Evolutionary conservation across 2,329 filamentous ascomycete genomes (phyloP).

Genomic region (Colletotrichum kahawae): DNA sequence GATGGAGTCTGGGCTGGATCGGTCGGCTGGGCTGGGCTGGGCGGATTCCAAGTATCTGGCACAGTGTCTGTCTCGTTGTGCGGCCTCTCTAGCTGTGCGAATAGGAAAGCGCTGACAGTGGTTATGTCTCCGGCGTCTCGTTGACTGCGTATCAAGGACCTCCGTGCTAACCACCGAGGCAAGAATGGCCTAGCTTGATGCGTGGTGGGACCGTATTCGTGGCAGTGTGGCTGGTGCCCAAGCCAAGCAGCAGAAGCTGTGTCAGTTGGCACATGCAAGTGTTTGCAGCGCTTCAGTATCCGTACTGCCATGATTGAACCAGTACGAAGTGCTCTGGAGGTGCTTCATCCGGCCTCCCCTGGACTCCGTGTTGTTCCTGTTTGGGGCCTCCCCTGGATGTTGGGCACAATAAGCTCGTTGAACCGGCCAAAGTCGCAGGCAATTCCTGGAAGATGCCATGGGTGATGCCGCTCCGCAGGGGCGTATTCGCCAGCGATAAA

Average conservation of each 20-base stretch:
- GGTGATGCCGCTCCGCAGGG: background rate
- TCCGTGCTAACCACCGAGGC: background rate
- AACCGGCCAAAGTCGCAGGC: background rate
- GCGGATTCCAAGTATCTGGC: conserved; percentile 8
- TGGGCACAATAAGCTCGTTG: background rate
- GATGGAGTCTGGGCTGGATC: background rate
- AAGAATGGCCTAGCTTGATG: background rate
- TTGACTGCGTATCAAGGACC: background rate
- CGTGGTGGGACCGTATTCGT: background rate
- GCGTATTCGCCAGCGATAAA: background rate
- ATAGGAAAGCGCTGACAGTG: background rate
- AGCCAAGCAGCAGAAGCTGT: background rate
- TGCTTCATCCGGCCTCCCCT: background rate
- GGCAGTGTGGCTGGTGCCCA: conserved; percentile 13
- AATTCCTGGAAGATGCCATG: background rate
- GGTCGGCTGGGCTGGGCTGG: background rate
- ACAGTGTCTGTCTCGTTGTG: background rate
- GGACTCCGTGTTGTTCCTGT: background rate
- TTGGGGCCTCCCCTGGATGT: background rate
- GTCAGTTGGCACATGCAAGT: background rate
- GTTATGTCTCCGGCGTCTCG: background rate
- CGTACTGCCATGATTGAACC: background rate
- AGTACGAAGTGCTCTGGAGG: background rate
- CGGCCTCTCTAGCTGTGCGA: background rate
- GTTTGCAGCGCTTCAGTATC: background rate